Conservation (phyloP, 2,329 filamentous ascomycete species). For the Fusarium sp. region DNA sequence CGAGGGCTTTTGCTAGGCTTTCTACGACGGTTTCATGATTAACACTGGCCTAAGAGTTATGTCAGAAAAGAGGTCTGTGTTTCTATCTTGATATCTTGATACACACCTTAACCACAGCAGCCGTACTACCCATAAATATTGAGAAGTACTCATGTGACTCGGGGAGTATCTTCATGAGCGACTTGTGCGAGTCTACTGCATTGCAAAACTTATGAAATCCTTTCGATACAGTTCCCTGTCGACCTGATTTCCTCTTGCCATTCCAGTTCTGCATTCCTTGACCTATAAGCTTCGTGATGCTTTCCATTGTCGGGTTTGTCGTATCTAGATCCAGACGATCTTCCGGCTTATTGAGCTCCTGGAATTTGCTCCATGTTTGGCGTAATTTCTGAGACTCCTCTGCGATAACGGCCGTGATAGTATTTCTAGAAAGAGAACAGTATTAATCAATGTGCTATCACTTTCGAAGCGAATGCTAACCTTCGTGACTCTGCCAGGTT, state of each 20-base stretch:
- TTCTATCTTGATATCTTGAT: too few species aligned
- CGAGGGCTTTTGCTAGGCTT: slow-evolving; percentile 35
- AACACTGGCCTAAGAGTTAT: slow-evolving; percentile 42
- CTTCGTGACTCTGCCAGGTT: background rate
- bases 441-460: too few species aligned
- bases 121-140: slow-evolving; percentile 49
- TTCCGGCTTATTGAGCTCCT: slow-evolving; percentile 9
- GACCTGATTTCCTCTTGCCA: slow-evolving; percentile 15
- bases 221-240: slow-evolving; percentile 23
- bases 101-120: slow-evolving; percentile 48
- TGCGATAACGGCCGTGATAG: slow-evolving; percentile 14
- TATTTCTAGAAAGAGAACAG: too few species aligned
- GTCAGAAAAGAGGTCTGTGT: too few species aligned
- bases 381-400: slow-evolving; percentile 26
- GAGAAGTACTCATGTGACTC: slow-evolving; percentile 52
- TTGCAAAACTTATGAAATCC: slow-evolving; percentile 49
- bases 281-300: slow-evolving; percentile 31
- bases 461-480: too few species aligned
- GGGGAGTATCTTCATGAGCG: slow-evolving; percentile 48
- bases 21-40: slow-evolving; percentile 46
- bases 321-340: slow-evolving; percentile 33
- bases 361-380: slow-evolving; percentile 30
- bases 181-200: slow-evolving; percentile 45
- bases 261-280: slow-evolving; percentile 10
- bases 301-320: slow-evolving; percentile 23